Evolutionary conservation across 1,139 yeast species (phyloP).

Genomic region (Magnusiomyces clavatus): DNA sequence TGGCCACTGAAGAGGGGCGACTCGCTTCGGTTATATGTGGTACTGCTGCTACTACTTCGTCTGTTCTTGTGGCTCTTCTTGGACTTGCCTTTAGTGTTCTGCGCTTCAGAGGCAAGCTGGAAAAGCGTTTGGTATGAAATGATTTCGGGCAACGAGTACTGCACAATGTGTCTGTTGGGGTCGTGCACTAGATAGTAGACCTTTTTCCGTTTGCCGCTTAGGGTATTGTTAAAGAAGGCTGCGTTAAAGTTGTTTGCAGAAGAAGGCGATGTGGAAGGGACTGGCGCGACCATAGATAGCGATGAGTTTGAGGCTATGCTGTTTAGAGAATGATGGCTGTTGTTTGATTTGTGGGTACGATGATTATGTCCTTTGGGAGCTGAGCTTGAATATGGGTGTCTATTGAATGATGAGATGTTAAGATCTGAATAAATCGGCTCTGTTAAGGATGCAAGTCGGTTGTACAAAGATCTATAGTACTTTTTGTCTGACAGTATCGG

Average conservation of each 20-base stretch:
- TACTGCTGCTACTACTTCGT: conserved; percentile 14
- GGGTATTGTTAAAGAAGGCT: background rate
- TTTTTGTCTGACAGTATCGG: conserved; percentile 13
- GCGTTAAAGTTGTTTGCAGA: background rate
- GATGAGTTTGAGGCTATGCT: background rate
- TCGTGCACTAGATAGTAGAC: conserved; percentile 23
- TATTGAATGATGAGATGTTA: background rate
- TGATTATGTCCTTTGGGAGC: background rate
- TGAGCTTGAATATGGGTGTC: background rate
- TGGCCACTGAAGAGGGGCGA: background rate
- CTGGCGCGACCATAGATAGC: background rate
- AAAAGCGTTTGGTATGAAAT: conserved; percentile 9
- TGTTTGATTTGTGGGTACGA: background rate
- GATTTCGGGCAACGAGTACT: conserved; percentile 23
- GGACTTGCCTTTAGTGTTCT: conserved; percentile 12
- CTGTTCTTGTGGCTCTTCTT: conserved; percentile 3
- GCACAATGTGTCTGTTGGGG: conserved; percentile 16
- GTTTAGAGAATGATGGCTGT: background rate
- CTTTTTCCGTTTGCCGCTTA: conserved; percentile 6
- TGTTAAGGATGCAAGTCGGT: conserved; percentile 25
- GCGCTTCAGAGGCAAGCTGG: conserved; percentile 16
- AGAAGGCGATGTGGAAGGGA: background rate
- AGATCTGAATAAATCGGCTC: conserved; percentile 26
- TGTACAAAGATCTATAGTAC: conserved; percentile 22
- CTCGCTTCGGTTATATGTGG: background rate